Evolutionary conservation across 768 basidiomycete genomes (phyloP), one percentile per base, ranked within the genome.

Genomic region (Tricholoma sp.): DNA sequence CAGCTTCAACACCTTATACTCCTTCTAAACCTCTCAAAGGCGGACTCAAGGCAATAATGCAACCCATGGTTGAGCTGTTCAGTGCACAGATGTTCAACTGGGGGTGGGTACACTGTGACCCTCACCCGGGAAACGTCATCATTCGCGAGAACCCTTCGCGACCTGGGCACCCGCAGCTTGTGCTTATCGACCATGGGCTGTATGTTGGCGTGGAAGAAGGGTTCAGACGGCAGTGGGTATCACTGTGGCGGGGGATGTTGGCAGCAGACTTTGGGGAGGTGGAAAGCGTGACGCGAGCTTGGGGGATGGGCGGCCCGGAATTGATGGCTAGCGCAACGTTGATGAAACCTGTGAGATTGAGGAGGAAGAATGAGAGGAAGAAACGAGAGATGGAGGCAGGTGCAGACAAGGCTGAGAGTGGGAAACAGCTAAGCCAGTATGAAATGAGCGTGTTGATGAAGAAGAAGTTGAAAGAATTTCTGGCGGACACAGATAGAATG

Each of bases 141-240:
- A 82, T 87, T 63, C 89, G 80, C 7, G 82, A 81, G 1, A 71
- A 83, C 24, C 84, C 84, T 17, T 65, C 65, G 13, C 62, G 73
- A 17, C 79, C 77, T 0, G 63, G 61, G 7, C 63, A 68, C 5
- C 78, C 84, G 2, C 86, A 89, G 63, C 76, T 93, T 59, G 88
- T 97, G 32, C 76, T 97, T 11, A 83, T 98, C 62, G 95, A 98
- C 66, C 95, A 98, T 67, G 95, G 95, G 1, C 74, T 98, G 10
- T 97, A 96, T 66, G 89, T 95, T 37, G 74, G 76, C 7, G 79
- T 94, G 3, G 69, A 82, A 13, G 80, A 86, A 15, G 67, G 75
- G 1, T 93, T 97, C 68, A 80, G 82, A 59, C 72, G 78, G 32
- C 82, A 95, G 55, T 96, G 94, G 76, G 86, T 88, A 15, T 71